Conservation (phyloP, 345 rosid species). For the Rhodamnia rubescens region DNA sequence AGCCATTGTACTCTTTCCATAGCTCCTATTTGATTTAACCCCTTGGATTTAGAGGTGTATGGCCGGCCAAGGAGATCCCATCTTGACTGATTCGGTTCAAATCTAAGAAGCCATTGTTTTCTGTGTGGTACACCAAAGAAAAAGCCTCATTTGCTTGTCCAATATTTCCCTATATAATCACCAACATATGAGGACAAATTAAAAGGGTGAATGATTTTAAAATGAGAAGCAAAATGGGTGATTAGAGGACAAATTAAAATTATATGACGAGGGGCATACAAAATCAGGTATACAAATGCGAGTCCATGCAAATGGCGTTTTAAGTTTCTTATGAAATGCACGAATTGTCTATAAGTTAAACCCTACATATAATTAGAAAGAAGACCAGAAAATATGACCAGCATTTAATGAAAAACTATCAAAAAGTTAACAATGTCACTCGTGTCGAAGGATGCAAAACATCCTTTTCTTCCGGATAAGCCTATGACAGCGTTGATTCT, state of each 20-base stretch:
- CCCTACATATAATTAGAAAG: too few species aligned
- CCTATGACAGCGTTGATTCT: neutral
- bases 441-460: neutral
- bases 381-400: neutral
- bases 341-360: too few species aligned
- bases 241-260: neutral
- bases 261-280: neutral
- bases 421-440: fast-evolving
- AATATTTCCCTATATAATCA: neutral
- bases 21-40: too few species aligned
- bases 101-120: neutral
- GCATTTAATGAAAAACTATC: neutral
- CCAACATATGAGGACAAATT: neutral
- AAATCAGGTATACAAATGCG: neutral
- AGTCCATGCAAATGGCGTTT: neutral
- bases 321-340: neutral
- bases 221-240: neutral
- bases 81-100: neutral
- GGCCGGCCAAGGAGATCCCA: neutral
- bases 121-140: neutral
- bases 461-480: neutral
- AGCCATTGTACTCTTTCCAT: too few species aligned
- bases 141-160: neutral
- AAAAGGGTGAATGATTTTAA: neutral
- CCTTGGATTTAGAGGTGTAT: neutral